Evolutionary conservation across 306 rosid species (phyloP), one percentile per base, ranked within the genome.

Genomic region (Glycyrrhiza uralensis): DNA sequence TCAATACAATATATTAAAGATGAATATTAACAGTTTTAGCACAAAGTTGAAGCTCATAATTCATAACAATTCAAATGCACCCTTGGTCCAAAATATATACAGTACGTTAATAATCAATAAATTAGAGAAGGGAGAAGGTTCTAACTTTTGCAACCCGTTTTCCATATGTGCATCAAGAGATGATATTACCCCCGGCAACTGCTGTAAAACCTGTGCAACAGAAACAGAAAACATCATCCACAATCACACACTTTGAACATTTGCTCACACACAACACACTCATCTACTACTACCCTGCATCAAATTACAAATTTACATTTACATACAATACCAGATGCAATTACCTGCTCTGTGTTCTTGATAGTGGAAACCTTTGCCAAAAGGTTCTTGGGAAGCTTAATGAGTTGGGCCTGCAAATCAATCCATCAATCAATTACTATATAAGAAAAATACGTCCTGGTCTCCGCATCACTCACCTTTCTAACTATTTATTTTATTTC

Each of bases 161-260:
- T 91, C 99, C 88, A 86, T 85, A 56, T 91, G 80, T 39, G 88
- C 99, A 88, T 94, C 96, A 5, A 91, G 75, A 30, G 92, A 80
- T 51, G 96, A 91, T 80, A 94, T 85, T 14, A 94, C 96, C 30
- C 69, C 60, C 11, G 99, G 99, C 87, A 94, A 85, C 84, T 89
- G 96, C 83, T 81, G 81, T 67, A 94, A 83, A 60, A 89, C 79
- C 97, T 94, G 95, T 84, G 84, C 79, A 80, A 71, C 65, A 74
- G 63, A 44, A n/a, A 82, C 17, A 55, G 57, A 9, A 59, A 73
- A 32, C 39, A 18, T 18, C 52, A n/a, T 52, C 42, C 14, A 28
- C 33, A 2, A 26, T 36, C 17, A 61, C 66, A 59, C 22, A 24
- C 18, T 6, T 15, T 7, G 69, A 47, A 49, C 17, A 66, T 56